Percentiles rank a stretch among this genome's conserved stretches.
Evolutionary conservation across 225 moss, liverwort and hornwort species (phyloP).

Genomic region (Climacium dendroides): DNA sequence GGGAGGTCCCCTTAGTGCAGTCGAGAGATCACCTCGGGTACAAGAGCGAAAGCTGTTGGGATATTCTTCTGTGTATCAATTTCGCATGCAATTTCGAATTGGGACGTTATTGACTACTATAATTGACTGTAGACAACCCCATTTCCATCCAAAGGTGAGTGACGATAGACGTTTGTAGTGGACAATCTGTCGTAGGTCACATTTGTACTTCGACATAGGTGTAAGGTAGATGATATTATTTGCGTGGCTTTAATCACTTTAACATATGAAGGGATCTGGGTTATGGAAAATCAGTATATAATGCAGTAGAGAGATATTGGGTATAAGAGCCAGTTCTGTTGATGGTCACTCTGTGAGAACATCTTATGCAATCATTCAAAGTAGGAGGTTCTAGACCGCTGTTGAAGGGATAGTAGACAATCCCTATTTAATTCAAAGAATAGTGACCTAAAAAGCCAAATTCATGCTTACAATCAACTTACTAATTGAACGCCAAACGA

Average conservation of each 20-base stretch:
- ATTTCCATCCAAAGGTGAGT: background rate
- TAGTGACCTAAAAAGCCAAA: background rate
- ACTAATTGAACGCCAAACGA: background rate
- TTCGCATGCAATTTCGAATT: background rate
- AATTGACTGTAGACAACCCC: background rate
- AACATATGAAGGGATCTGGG: background rate
- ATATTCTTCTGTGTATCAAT: background rate
- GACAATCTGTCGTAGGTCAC: background rate
- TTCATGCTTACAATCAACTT: background rate
- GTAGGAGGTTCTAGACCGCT: background rate
- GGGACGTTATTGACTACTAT: background rate
- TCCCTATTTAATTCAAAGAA: background rate
- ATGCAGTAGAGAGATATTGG: background rate
- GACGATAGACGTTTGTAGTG: background rate
- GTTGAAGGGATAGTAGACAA: background rate
- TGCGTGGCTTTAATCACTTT: background rate
- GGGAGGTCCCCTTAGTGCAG: background rate
- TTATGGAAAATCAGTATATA: background rate
- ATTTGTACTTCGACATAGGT: background rate
- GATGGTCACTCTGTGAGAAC: background rate
- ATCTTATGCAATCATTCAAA: background rate
- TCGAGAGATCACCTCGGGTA: background rate
- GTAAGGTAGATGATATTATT: background rate
- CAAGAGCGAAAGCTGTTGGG: background rate
- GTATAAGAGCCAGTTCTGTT: background rate